Evolutionary conservation across 2,329 filamentous ascomycete species (phyloP).

Genomic region (Hawksworthiomyces lignivorus): DNA sequence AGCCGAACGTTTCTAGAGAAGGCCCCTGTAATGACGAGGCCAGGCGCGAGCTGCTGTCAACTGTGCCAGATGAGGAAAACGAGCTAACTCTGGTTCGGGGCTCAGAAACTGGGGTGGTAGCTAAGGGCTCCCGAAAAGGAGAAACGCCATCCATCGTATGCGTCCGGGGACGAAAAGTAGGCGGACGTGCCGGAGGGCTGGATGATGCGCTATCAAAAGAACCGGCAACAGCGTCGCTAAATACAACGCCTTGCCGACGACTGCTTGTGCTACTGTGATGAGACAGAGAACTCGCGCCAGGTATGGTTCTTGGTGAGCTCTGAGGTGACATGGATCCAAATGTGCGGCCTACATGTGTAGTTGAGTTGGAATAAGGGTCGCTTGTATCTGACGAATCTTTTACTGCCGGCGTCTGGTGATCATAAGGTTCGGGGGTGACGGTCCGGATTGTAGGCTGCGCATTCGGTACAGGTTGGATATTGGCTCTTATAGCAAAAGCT

Average conservation of each 20-base stretch:
- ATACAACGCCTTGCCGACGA: slow-evolving; percentile 52
- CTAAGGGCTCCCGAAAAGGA: slow-evolving; percentile 36
- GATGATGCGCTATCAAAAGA: slow-evolving; percentile 40
- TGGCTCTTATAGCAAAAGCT: not conserved
- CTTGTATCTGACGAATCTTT: slow-evolving; percentile 17
- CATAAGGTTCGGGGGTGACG: slow-evolving; percentile 55
- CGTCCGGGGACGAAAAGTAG: slow-evolving; percentile 43
- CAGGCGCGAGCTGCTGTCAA: slow-evolving; percentile 33
- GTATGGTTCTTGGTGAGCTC: slow-evolving; percentile 40
- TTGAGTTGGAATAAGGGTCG: not conserved
- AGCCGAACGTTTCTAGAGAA: slow-evolving; percentile 35
- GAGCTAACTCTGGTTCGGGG: slow-evolving; percentile 61
- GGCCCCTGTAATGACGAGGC: slow-evolving; percentile 31
- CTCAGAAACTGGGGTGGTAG: slow-evolving; percentile 32
- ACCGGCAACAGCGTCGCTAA: slow-evolving; percentile 47
- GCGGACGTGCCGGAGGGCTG: slow-evolving; percentile 31
- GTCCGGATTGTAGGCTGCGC: slow-evolving; percentile 47
- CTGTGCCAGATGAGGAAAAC: slow-evolving; percentile 55
- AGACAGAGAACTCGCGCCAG: slow-evolving; percentile 31
- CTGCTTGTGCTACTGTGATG: slow-evolving; percentile 16
- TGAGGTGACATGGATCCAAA: slow-evolving; percentile 33
- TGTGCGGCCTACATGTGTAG: slow-evolving; percentile 21
- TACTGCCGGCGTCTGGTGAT: slow-evolving; percentile 20
- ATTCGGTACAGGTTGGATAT: slow-evolving; percentile 2
- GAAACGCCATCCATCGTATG: slow-evolving; percentile 49